phyloP scores from a whole-genome alignment of 371 early-diverging fungal genomes.

The Mucor circinelloides region DNA sequence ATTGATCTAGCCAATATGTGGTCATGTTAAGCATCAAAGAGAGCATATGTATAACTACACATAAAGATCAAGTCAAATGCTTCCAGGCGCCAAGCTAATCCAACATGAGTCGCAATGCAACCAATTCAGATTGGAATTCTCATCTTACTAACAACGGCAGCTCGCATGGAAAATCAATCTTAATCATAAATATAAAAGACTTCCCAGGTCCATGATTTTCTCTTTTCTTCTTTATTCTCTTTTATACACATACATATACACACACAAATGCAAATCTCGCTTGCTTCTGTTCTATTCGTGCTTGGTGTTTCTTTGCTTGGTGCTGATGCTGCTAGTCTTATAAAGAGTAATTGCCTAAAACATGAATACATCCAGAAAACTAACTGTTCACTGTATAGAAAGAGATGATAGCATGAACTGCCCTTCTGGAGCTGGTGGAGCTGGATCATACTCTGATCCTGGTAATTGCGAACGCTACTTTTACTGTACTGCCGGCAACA shows the following conservation, averaged over 20 bases:
- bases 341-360: background rate
- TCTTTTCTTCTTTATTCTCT: background rate
- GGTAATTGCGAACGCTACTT: background rate
- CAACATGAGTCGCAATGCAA: background rate
- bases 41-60: background rate
- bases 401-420: conserved; percentile 1
- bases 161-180: background rate
- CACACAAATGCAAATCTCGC: background rate
- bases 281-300: background rate
- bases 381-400: background rate
- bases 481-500: background rate
- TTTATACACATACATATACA: background rate
- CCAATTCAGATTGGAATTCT: background rate
- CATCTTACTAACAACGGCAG: background rate
- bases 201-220: background rate
- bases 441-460: conserved; percentile 1
- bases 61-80: background rate
- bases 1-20: background rate
- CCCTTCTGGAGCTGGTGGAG: background rate
- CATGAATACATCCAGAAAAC: background rate
- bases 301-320: background rate
- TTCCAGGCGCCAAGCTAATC: background rate
- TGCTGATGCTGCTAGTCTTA: background rate
- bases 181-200: background rate
- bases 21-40: background rate